Evolutionary conservation across 257 asterid species (phyloP).

Genomic region (Nicotiana tabacum): DNA sequence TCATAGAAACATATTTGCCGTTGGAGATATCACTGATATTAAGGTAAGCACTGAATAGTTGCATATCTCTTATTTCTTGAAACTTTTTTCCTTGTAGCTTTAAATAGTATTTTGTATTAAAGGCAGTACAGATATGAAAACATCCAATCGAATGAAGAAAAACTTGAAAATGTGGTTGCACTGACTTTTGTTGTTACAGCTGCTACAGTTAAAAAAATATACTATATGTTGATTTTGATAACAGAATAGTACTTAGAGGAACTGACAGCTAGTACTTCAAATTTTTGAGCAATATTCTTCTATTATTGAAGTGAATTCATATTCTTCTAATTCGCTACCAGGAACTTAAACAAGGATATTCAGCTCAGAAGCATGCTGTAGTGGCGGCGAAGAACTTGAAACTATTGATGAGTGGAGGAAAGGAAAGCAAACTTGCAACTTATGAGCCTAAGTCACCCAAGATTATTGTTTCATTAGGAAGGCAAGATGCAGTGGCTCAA

Average conservation of each 20-base stretch:
- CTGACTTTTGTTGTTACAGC: not conserved
- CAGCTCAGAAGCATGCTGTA: constrained; percentile 64
- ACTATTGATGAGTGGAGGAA: constrained; percentile 45
- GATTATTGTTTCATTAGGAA: constrained; percentile 66
- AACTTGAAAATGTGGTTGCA: not conserved
- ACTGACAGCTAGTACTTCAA: not conserved
- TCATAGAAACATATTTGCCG: constrained; percentile 50
- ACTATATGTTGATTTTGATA: no score
- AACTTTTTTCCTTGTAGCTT: not conserved
- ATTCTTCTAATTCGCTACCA: constrained; percentile 4
- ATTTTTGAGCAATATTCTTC: not conserved
- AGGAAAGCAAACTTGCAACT: constrained; percentile 52
- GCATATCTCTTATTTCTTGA: not conserved
- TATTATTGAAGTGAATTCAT: not conserved
- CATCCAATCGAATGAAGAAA: not conserved
- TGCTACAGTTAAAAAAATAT: not conserved
- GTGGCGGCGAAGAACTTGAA: constrained; percentile 61
- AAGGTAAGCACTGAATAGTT: constrained; percentile 36
- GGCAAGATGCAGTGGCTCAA: constrained; percentile 84
- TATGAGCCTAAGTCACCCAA: constrained; percentile 51
- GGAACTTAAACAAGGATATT: constrained; percentile 76
- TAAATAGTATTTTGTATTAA: not conserved
- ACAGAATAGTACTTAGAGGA: not conserved
- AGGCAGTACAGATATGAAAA: not conserved
- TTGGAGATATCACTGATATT: constrained; percentile 76